Evolutionary conservation across 2,329 filamentous ascomycete species (phyloP), one percentile per base, ranked within the genome.

Genomic region (Penicillium glabrum): DNA sequence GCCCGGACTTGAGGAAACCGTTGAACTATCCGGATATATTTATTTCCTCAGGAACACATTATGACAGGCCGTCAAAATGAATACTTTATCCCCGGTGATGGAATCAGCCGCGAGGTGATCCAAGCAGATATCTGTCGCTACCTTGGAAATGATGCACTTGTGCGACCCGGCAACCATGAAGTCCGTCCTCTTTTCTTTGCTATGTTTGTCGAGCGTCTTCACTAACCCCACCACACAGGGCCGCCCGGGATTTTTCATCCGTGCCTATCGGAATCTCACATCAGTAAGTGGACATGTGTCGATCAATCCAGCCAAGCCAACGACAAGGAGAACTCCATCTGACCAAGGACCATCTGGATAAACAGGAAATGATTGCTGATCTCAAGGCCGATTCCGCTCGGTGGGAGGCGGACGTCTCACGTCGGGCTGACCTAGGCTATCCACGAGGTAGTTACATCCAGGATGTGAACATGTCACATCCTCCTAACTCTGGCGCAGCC

Each of bases 61-160:
- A 77, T 77, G 74, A 72, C 73, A 66, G 71, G 71, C 68, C 74
- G 75, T 69, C 75, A 89, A 73, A 90, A 90, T 75, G 88, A 91
- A 77, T 92, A 91, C 73, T 92, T 92, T 74, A 86, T 92, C 54
- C 87, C 88, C 46, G 86, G 88, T 69, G 88, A 91, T 75, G 89
- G 89, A 71, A 93, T 93, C 75, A 89, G 90, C 73, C 86, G 89
- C 67, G 89, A 93, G 75, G 89, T 93, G 68, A 91, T 93, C 76
- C 90, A 90, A 61, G 87, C 89, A 72, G 89, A 93, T 73, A 91
- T 93, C 64, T 92, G 89, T 79, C 88, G 89, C 71, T 93, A 91
- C 73, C 83, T 93, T 66, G 89, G 89, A 69, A 91, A 91, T 74
- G 89, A 93, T 80, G 89, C 89, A 65, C 83, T 90, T 68, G 89